These are phyloP conservation scores for Fonsecaea nubica DNA, from an alignment of 2,329 filamentous ascomycete genomes.

Conservation along the genomic window DNA sequence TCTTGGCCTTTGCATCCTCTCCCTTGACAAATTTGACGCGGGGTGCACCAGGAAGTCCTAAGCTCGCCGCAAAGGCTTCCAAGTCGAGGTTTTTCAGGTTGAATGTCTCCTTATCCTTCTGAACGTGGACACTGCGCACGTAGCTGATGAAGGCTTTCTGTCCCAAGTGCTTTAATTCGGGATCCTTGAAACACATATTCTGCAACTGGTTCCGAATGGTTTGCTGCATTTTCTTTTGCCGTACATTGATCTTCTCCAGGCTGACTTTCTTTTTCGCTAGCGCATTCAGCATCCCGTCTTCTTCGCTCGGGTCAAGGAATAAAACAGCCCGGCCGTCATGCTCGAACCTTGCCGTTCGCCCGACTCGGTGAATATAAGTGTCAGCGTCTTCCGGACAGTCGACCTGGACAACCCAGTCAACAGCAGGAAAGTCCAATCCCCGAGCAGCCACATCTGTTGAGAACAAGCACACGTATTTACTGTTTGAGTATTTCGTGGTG, in stretches of 20 bases:
- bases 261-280: constrained; percentile 89
- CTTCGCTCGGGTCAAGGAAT: constrained; percentile 91
- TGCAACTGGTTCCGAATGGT: constrained; percentile 84
- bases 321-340: constrained; percentile 85
- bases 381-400: constrained; percentile 96
- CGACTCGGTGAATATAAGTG: constrained; percentile 96
- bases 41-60: constrained; percentile 89
- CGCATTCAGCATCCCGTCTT: constrained; percentile 84
- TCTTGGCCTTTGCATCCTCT: constrained; percentile 82
- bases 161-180: constrained; percentile 89
- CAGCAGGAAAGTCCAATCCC: constrained; percentile 92
- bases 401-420: constrained; percentile 99
- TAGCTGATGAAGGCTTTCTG: constrained; percentile 97
- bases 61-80: constrained; percentile 81
- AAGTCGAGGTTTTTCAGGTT: constrained; percentile 81
- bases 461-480: constrained; percentile 86
- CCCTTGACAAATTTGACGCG: constrained; percentile 93
- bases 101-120: constrained; percentile 92
- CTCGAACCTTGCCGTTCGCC: constrained; percentile 91
- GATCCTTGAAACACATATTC: constrained; percentile 94
- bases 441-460: constrained; percentile 94
- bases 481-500: constrained; percentile 78
- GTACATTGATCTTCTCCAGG: constrained; percentile 83
- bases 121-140: constrained; percentile 80
- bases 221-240: constrained; percentile 81